phyloP scores from a whole-genome alignment of 2,329 filamentous ascomycete species.

The Cordyceps javanica region DNA sequence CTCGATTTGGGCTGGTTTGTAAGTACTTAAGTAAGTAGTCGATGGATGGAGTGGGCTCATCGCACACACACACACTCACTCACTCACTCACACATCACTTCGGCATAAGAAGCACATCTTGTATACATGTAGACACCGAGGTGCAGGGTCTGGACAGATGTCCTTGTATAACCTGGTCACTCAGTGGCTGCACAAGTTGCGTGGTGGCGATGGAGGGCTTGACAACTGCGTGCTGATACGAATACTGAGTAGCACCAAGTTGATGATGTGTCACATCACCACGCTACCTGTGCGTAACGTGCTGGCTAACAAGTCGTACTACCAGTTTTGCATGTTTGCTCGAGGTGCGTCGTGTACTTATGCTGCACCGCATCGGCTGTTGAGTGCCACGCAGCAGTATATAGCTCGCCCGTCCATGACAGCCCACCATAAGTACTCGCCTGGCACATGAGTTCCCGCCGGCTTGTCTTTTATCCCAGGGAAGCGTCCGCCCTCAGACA shows the following conservation, averaged over 20 bases:
- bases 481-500: background rate
- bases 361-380: background rate
- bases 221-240: background rate
- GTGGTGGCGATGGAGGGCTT: background rate
- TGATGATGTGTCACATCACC: slow-evolving; percentile 10
- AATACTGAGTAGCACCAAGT: background rate
- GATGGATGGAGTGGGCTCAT: no score
- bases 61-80: background rate
- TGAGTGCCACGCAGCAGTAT: background rate
- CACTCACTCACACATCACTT: background rate
- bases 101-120: background rate
- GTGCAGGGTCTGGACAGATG: background rate
- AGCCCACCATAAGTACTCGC: background rate
- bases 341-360: background rate
- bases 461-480: background rate
- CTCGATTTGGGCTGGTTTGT: background rate
- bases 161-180: background rate
- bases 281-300: background rate
- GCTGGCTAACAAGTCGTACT: background rate
- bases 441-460: background rate
- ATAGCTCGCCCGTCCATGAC: background rate
- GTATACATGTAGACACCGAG: background rate
- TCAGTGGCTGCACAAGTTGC: background rate
- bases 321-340: background rate
- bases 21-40: background rate